A percentile compares a stretch with the other conserved stretches of the same genome.
These are phyloP conservation scores for Solanum sejunctum DNA, from an alignment of 257 asterid species.

Conservation along the genomic window DNA sequence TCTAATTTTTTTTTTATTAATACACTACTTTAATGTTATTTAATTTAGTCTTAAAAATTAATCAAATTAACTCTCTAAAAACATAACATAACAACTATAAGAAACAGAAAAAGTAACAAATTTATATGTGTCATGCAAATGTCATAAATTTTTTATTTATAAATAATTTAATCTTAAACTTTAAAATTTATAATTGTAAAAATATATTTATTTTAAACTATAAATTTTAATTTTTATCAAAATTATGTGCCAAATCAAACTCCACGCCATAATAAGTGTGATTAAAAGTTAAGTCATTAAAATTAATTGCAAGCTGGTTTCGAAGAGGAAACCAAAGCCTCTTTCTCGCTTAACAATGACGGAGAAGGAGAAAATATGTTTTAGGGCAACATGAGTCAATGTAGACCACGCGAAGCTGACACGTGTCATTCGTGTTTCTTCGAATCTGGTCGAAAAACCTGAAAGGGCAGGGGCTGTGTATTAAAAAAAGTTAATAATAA, in stretches of 20 bases:
- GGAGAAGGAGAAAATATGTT: neutral
- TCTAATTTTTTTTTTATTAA: no score
- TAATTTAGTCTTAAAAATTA: no score
- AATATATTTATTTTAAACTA: neutral
- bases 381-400: conserved; percentile 1
- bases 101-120: no score
- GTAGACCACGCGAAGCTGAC: conserved; percentile 5
- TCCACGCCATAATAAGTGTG: neutral
- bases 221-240: neutral
- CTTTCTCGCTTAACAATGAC: neutral
- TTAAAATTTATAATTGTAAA: neutral
- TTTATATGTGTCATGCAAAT: no score
- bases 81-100: no score
- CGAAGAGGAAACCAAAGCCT: neutral
- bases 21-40: no score
- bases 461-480: conserved; percentile 19
- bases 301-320: neutral
- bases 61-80: no score
- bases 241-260: neutral
- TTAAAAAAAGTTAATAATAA: neutral
- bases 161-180: neutral
- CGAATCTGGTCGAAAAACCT: conserved; percentile 26
- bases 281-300: neutral
- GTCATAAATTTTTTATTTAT: no score
- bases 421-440: conserved; percentile 24